These are phyloP conservation scores for Anthoceros angustus DNA, from an alignment of 225 moss, liverwort and hornwort genomes.

Conservation along the genomic window DNA sequence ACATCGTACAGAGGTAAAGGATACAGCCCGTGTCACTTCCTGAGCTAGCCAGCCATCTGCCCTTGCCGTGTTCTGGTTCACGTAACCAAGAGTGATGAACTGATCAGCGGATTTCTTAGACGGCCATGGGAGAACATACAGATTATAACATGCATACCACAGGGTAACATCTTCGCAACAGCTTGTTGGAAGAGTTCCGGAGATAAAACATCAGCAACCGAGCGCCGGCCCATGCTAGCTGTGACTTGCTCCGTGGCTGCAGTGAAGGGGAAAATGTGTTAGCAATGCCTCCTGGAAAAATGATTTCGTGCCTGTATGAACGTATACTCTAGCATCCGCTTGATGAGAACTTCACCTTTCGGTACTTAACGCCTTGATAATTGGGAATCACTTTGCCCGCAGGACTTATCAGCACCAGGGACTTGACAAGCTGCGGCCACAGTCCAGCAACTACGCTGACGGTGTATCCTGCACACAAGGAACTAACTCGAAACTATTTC, in stretches of 20 bases:
- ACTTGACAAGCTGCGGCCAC: slow-evolving; percentile 70
- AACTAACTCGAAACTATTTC: neutral
- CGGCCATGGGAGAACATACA: neutral
- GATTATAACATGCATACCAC: neutral
- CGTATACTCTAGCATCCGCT: neutral
- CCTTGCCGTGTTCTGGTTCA: slow-evolving; percentile 56
- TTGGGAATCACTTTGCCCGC: slow-evolving; percentile 78
- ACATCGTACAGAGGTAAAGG: slow-evolving; percentile 17
- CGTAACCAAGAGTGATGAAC: neutral
- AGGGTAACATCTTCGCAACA: neutral
- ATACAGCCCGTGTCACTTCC: slow-evolving; percentile 96
- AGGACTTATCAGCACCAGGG: slow-evolving; percentile 68
- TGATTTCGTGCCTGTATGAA: neutral
- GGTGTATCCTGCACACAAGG: slow-evolving; percentile 47
- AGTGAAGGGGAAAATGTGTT: neutral
- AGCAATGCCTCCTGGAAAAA: neutral
- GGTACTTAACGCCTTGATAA: slow-evolving; percentile 52
- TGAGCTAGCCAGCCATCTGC: slow-evolving; percentile 68
- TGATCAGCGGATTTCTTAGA: neutral
- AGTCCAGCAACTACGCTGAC: slow-evolving; percentile 66
- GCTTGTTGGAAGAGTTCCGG: neutral
- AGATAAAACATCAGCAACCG: neutral
- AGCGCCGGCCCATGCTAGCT: neutral
- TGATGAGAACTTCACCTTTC: slow-evolving; percentile 59
- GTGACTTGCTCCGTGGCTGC: neutral